phyloP scores from a whole-genome alignment of 345 rosid genomes.

The Bruguiera parviflora region DNA sequence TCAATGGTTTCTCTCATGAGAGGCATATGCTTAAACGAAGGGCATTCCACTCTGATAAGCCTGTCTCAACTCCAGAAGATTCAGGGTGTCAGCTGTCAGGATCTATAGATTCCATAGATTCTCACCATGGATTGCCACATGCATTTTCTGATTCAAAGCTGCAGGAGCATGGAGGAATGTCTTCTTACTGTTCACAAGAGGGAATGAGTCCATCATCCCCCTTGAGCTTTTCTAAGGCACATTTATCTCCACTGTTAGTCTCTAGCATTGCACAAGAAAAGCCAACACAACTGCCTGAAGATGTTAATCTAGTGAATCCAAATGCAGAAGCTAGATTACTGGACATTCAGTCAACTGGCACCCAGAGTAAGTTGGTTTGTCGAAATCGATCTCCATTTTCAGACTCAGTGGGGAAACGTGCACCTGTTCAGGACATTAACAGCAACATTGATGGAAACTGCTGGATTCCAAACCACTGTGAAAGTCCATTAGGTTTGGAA shows the following conservation, averaged over 20 bases:
- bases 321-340: conserved; percentile 29
- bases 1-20: conserved; percentile 29
- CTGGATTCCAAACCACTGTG: conserved; percentile 17
- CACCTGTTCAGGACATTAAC: conserved; percentile 26
- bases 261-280: conserved; percentile 33
- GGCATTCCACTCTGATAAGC: conserved; percentile 36
- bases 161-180: conserved; percentile 43
- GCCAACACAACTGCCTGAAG: conserved; percentile 32
- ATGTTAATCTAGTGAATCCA: conserved; percentile 29
- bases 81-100: conserved; percentile 35
- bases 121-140: conserved; percentile 43
- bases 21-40: conserved; percentile 34
- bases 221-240: conserved; percentile 39
- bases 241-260: conserved; percentile 22
- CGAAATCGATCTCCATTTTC: conserved; percentile 23
- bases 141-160: conserved; percentile 65
- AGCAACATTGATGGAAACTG: conserved; percentile 13
- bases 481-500: conserved; percentile 11
- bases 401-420: conserved; percentile 18
- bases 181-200: conserved; percentile 51
- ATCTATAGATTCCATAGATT: conserved; percentile 41
- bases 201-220: conserved; percentile 49
- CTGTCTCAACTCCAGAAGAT: conserved; percentile 27
- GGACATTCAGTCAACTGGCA: conserved; percentile 28
- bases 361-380: conserved; percentile 18